These are phyloP conservation scores for Beauveria sp. DNA, from an alignment of 2,329 filamentous ascomycete species.

Conservation along the genomic window DNA sequence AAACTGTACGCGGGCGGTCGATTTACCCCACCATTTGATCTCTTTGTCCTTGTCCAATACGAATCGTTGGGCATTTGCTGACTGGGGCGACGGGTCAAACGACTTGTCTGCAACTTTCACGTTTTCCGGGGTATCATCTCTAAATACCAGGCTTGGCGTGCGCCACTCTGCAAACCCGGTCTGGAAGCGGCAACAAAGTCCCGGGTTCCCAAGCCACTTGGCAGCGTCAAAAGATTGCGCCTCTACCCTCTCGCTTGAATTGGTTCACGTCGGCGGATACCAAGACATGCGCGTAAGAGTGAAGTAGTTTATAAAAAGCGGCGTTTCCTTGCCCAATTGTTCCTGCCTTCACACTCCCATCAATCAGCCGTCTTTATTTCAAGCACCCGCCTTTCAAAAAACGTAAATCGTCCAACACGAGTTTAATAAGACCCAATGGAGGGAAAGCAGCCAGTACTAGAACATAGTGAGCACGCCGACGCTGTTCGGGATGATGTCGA, in stretches of 20 bases:
- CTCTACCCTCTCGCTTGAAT: background rate
- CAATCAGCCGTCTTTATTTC: background rate
- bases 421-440: background rate
- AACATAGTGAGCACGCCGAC: background rate
- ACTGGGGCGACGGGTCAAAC: too few relatives aligned
- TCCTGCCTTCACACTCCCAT: background rate
- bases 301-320: background rate
- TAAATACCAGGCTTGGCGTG: background rate
- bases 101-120: background rate
- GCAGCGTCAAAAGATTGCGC: background rate
- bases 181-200: background rate
- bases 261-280: background rate
- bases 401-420: background rate
- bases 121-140: background rate
- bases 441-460: background rate
- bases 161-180: background rate
- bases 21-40: too few relatives aligned
- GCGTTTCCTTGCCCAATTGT: background rate
- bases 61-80: too few relatives aligned
- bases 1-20: too few relatives aligned
- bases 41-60: too few relatives aligned
- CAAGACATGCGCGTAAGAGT: background rate
- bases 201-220: background rate
- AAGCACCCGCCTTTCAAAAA: background rate
- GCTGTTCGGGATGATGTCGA: background rate